These are phyloP conservation scores for Pelargonium fulgidum DNA, from an alignment of 441 rosid genomes.

Conservation along the genomic window DNA sequence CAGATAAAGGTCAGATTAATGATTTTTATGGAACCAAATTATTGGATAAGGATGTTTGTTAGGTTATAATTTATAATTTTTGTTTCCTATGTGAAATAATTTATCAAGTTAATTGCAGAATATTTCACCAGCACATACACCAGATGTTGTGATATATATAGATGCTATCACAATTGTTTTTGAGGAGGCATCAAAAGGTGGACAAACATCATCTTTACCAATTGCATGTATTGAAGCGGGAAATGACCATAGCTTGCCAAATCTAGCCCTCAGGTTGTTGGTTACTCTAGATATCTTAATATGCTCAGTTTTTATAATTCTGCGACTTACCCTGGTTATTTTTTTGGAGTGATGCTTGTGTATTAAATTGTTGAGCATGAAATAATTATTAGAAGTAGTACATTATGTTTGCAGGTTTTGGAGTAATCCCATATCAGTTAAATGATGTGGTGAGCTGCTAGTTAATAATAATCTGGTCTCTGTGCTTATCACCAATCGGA, in stretches of 20 bases:
- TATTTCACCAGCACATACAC: conserved; percentile 61
- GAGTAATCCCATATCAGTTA: too few relatives aligned
- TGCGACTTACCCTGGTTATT: background rate
- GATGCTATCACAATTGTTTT: conserved; percentile 86
- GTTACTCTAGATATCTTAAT: conserved; percentile 22
- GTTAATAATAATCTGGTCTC: too few relatives aligned
- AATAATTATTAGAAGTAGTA: background rate
- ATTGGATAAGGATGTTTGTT: background rate
- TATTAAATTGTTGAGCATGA: background rate
- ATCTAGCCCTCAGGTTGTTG: conserved; percentile 81
- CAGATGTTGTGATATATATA: conserved; percentile 66
- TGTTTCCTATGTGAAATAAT: background rate
- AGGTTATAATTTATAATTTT: too few relatives aligned
- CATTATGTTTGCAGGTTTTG: too few relatives aligned
- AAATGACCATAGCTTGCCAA: conserved; percentile 69
- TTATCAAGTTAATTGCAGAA: conserved; percentile 50
- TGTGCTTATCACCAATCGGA: too few relatives aligned
- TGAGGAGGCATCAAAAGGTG: conserved; percentile 70
- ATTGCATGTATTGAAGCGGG: conserved; percentile 95
- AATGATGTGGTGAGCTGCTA: too few relatives aligned
- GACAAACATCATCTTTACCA: conserved; percentile 66
- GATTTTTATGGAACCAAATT: background rate
- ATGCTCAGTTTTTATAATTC: background rate
- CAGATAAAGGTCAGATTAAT: conserved; percentile 66
- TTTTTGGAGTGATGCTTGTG: background rate